Evolutionary conservation across 345 rosid species (phyloP).

Genomic region (Sisymbrium irio): DNA sequence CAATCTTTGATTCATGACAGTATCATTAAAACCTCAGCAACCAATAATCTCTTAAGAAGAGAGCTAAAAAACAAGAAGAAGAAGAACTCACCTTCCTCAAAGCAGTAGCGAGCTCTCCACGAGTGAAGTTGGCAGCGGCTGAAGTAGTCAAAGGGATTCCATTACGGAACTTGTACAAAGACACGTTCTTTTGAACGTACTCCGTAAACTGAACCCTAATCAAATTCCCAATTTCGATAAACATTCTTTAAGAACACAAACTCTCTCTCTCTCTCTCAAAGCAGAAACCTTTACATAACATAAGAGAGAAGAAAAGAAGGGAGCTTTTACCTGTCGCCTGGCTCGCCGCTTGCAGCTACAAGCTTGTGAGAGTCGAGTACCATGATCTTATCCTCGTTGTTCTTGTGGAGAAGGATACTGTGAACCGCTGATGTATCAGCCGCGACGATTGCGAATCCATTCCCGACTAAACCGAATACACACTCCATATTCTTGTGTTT

Average conservation of each 20-base stretch:
- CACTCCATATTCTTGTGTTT: slow-evolving; percentile 62
- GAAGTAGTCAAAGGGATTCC: slow-evolving; percentile 91
- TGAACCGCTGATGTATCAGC: slow-evolving; percentile 92
- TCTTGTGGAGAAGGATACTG: slow-evolving; percentile 90
- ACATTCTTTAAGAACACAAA: no score
- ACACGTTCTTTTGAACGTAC: slow-evolving; percentile 91
- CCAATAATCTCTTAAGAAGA: no score
- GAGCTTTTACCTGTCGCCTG: slow-evolving; percentile 73
- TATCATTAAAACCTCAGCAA: no score
- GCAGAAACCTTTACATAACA: no score
- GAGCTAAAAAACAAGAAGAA: background rate
- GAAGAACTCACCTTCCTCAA: slow-evolving; percentile 53
- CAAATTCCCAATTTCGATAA: background rate
- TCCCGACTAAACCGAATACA: slow-evolving; percentile 86
- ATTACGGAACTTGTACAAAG: slow-evolving; percentile 82
- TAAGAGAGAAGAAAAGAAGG: no score
- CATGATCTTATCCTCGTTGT: slow-evolving; percentile 98
- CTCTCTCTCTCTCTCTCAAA: no score
- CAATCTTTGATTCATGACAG: no score
- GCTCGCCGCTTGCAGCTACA: slow-evolving; percentile 93
- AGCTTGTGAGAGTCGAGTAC: slow-evolving; percentile 93
- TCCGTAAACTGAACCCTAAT: slow-evolving; percentile 92
- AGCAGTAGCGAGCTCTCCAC: slow-evolving; percentile 95
- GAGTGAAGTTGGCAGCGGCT: slow-evolving; percentile 85
- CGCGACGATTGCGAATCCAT: slow-evolving; percentile 75